phyloP scores from a whole-genome alignment of 805 yeast species.

The Starmera caribaea region DNA sequence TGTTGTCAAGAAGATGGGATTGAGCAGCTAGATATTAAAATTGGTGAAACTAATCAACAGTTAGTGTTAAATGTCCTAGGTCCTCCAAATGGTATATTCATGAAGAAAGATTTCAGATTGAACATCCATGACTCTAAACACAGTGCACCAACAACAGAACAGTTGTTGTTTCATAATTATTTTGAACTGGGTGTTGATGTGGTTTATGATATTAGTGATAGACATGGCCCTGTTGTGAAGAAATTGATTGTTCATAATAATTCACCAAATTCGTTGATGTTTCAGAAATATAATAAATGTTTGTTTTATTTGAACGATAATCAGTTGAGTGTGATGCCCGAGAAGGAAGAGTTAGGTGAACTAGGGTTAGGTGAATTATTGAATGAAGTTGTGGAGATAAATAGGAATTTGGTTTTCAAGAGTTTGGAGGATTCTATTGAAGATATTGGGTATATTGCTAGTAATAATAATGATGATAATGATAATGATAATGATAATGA shows the following conservation, averaged over 20 bases:
- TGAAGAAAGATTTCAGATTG: constrained; percentile 32
- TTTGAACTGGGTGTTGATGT: constrained; percentile 45
- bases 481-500: constrained; percentile 16
- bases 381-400: background rate
- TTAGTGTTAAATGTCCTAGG: constrained; percentile 38
- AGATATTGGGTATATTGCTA: constrained; percentile 24
- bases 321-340: background rate
- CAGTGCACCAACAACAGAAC: background rate
- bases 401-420: constrained; percentile 26
- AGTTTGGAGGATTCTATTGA: constrained; percentile 28
- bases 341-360: background rate
- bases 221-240: constrained; percentile 25
- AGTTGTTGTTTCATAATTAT: constrained; percentile 43
- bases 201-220: constrained; percentile 30
- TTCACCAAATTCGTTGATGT: constrained; percentile 38
- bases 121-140: constrained; percentile 23
- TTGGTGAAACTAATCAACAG: constrained; percentile 25
- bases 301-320: background rate
- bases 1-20: background rate
- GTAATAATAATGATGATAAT: constrained; percentile 13
- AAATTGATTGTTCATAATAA: constrained; percentile 46
- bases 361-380: background rate
- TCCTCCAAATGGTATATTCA: constrained; percentile 45
- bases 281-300: constrained; percentile 44
- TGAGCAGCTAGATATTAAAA: constrained; percentile 4